Percentiles rank a stretch among this genome's conserved stretches.
Evolutionary conservation across 2,329 filamentous ascomycete genomes (phyloP).

Genomic region (Dendrostoma leiphaemia): DNA sequence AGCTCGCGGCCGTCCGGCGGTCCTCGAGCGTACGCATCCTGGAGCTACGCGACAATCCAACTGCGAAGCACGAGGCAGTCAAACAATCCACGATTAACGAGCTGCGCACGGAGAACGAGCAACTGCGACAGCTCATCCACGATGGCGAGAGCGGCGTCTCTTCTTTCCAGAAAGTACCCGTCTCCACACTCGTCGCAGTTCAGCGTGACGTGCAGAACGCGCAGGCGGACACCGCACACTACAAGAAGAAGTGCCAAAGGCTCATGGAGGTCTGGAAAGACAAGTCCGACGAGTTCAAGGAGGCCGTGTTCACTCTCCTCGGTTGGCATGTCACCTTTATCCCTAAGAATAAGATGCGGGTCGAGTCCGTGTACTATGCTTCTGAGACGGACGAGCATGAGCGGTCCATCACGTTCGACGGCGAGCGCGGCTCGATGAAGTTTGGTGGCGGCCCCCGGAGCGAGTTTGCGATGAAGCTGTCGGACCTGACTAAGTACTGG

Average conservation of each 20-base stretch:
- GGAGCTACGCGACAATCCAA: conserved; percentile 88
- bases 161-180: conserved; percentile 66
- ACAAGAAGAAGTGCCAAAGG: conserved; percentile 79
- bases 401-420: conserved; percentile 80
- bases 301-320: conserved; percentile 86
- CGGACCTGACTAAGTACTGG: conserved; percentile 90
- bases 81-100: conserved; percentile 77
- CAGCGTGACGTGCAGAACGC: conserved; percentile 74
- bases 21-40: conserved; percentile 78
- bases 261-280: conserved; percentile 90
- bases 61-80: conserved; percentile 77
- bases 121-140: conserved; percentile 72
- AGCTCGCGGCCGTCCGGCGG: conserved; percentile 65
- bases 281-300: conserved; percentile 92
- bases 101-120: conserved; percentile 79
- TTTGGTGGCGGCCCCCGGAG: conserved; percentile 86
- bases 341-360: conserved; percentile 93
- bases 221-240: conserved; percentile 65
- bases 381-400: conserved; percentile 66
- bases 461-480: conserved; percentile 81
- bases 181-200: conserved; percentile 71
- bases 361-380: conserved; percentile 82
- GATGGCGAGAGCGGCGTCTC: conserved; percentile 32
- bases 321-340: conserved; percentile 96
- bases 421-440: conserved; percentile 96